Conservation (phyloP, 75 land plant genomes). For the Pinus tabuliformis region DNA sequence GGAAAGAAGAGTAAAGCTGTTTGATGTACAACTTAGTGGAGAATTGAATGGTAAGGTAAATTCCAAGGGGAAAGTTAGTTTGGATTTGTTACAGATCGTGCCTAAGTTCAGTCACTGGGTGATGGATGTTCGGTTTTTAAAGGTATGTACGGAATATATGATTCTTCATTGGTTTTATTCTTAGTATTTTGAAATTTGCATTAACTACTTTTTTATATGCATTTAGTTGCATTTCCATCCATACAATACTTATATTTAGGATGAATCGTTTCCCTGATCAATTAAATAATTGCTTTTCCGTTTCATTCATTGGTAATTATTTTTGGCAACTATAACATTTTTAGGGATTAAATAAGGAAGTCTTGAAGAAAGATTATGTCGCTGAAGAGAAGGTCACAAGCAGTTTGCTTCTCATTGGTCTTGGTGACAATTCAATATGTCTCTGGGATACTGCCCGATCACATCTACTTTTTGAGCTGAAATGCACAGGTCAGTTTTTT, state of each 20-base stretch:
- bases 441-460: no score
- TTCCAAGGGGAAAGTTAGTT: background rate
- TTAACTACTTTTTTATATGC: background rate
- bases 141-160: constrained; percentile 28
- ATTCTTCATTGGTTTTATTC: background rate
- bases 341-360: no score
- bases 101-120: constrained; percentile 87
- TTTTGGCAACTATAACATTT: no score
- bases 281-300: no score
- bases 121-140: constrained; percentile 73
- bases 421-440: background rate
- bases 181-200: background rate
- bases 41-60: background rate
- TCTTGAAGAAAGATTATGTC: no score
- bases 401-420: background rate
- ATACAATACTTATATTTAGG: no score
- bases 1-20: constrained; percentile 79
- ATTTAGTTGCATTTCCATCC: no score
- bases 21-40: constrained; percentile 23
- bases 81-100: constrained; percentile 34
- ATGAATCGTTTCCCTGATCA: no score
- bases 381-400: background rate
- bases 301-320: background rate
- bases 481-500: no score
- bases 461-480: no score